Evolutionary conservation across 73 alveolate species (phyloP), one percentile per base, ranked within the genome.

Genomic region (Diophrys sp.): DNA sequence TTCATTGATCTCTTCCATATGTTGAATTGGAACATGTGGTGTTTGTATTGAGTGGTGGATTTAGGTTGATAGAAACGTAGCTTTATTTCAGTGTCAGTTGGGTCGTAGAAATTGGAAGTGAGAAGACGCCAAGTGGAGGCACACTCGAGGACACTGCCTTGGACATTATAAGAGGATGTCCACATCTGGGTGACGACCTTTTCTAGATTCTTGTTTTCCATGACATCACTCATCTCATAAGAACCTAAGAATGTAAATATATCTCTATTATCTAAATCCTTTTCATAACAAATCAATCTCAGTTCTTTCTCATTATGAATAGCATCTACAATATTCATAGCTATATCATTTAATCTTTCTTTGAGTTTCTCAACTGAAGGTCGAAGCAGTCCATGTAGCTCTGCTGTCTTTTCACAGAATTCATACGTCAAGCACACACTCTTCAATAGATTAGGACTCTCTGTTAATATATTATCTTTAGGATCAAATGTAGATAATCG

Each of bases 181-280:
- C 83, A 75, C 33, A 75, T 29, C 32, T 75, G 68, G 28, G 30
- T 74, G 11, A 68, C 74, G 14, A 75, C 44, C 44, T 56, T 75
- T 44, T 75, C 75, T 67, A 75, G 44, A 56, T 75, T 75, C 1
- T 75, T 55, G 69, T 25, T 56, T 14, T 73, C 81, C 72, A 73
- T 34, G 25, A 73, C 14, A 5, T 54, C 72, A 0, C 73, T 27
- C 71, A 73, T 73, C 29, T 44, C 33, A 33, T 73, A 73, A 0
- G 32, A 1, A 26, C 71, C 34, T 8, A 73, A 8, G 55, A 73
- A n/a, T 1, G 34, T 67, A 26, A 73, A 31, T 23, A 67, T n/a
- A 67, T 73, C 81, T 27, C 81, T 34, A 29, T 54, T 25, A 1
- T 73, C 81, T 29, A 73, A 73, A 33, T 73, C 81, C 2, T 32